Evolutionary conservation across 2,329 filamentous ascomycete species (phyloP).

Genomic region (Apiospora saccharicola): DNA sequence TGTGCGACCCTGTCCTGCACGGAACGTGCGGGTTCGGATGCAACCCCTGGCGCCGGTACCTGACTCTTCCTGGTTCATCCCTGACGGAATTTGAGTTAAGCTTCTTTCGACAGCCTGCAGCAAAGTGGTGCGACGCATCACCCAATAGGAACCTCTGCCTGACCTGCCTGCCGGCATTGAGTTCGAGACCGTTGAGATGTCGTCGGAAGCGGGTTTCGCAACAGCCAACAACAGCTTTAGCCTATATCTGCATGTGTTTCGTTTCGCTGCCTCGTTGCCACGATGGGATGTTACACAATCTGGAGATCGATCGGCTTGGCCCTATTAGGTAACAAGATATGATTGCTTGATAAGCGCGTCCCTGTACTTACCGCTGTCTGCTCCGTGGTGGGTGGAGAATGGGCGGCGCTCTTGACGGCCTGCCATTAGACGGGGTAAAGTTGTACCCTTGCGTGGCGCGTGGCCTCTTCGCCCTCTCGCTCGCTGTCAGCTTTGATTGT

Average conservation of each 20-base stretch:
- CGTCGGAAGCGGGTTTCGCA: slow-evolving; percentile 5
- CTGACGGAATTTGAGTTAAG: not conserved
- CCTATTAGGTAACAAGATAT: not conserved
- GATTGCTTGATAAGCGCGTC: not conserved
- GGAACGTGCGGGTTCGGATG: slow-evolving; percentile 13
- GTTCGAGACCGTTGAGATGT: not conserved
- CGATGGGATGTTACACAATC: slow-evolving; percentile 12
- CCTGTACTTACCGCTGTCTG: not conserved
- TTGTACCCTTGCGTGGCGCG: not conserved
- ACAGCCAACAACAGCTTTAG: not conserved
- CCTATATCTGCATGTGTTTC: not conserved
- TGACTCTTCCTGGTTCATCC: not conserved
- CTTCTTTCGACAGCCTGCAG: not conserved
- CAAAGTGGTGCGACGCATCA: not conserved
- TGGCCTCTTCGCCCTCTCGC: no score
- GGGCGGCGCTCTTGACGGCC: not conserved
- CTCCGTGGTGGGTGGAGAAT: not conserved
- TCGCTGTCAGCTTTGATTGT: no score
- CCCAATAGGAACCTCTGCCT: not conserved
- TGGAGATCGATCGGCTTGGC: slow-evolving; percentile 12
- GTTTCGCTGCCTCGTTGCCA: not conserved
- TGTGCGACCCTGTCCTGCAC: not conserved
- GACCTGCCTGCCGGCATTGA: not conserved
- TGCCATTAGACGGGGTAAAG: not conserved
- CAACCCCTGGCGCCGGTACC: not conserved